phyloP scores from a whole-genome alignment of 345 rosid genomes.

The Corymbia maculata region DNA sequence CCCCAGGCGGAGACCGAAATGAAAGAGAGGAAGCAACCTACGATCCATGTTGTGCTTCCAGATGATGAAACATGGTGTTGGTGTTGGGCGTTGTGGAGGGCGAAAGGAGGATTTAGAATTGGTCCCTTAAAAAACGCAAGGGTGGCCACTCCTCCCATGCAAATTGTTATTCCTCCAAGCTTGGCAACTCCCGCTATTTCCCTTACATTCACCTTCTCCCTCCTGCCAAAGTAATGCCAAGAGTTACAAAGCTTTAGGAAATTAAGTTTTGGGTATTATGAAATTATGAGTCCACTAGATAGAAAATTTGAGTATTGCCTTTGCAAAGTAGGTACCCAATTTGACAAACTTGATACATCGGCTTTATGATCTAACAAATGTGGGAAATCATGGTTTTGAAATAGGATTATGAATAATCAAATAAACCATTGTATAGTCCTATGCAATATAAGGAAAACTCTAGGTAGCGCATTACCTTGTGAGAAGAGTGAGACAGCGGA shows the following conservation, averaged over 20 bases:
- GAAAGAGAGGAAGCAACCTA: constrained; percentile 8
- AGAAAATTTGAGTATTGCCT: background rate
- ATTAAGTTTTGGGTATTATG: background rate
- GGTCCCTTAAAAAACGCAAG: constrained; percentile 12
- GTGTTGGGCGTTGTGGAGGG: background rate
- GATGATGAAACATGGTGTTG: background rate
- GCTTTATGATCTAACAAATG: background rate
- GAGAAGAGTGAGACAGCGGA: background rate
- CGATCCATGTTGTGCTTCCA: background rate
- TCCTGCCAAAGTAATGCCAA: background rate
- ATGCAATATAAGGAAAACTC: background rate
- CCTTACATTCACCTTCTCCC: constrained; percentile 11
- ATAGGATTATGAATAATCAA: background rate
- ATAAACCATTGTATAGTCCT: background rate
- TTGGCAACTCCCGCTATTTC: constrained; percentile 7
- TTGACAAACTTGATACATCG: background rate
- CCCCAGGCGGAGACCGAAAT: constrained; percentile 1
- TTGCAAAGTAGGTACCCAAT: background rate
- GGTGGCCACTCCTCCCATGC: constrained; percentile 1
- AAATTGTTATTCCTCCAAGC: constrained; percentile 1
- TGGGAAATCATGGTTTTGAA: background rate
- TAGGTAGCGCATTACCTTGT: background rate
- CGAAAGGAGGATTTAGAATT: background rate
- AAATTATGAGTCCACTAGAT: background rate
- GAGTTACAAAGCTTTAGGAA: background rate